Evolutionary conservation across 164 flowering plant genomes (phyloP), one percentile per base, ranked within the genome.

Genomic region (Berberis vulgaris): DNA sequence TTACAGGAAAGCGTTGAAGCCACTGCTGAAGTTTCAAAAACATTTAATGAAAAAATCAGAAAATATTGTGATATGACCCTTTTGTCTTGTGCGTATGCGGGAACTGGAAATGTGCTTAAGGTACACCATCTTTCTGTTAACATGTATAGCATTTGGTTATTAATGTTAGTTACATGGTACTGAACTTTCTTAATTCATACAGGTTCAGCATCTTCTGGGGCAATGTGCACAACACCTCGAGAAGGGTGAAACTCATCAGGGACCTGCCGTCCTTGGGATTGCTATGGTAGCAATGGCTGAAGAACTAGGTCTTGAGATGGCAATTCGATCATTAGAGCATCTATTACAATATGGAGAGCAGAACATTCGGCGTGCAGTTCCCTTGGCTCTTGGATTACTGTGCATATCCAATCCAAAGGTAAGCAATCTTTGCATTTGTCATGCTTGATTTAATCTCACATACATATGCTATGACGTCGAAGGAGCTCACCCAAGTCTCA

Each of bases 201-300:
- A 95, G 99, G 94, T 91, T 12, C 98, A 95, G 76, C 79, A 85
- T 78, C 87, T 95, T 73, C 80, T 95, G 47, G 98, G 95, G 66
- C 92, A 88, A 58, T 95, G 98, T 78, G 86, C 92, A 4, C 83
- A 88, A 62, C 99, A 89, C 79, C 91, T 89, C 64, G 98, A 91
- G 62, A 91, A 89, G 76, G 87, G 88, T 64, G 97, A 88, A 80
- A 82, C 78, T 49, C 93, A 86, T 75, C 99, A 95, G 67, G 99
- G 97, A 42, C 96, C 99, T 65, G 98, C 99, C 71, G 97, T 95
- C 49, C 88, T 95, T 68, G 99, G 99, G 52, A 85, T 91, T 79
- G 99, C 98, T 62, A 87, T 95, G 90, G 87, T 95, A 5, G 90
- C 99, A 58, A 92, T 95, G 99, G 97, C 97, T 50, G 99, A 95